These are phyloP conservation scores for Pestalotiopsis sp. DNA, from an alignment of 2,329 filamentous ascomycete genomes.

Conservation along the genomic window DNA sequence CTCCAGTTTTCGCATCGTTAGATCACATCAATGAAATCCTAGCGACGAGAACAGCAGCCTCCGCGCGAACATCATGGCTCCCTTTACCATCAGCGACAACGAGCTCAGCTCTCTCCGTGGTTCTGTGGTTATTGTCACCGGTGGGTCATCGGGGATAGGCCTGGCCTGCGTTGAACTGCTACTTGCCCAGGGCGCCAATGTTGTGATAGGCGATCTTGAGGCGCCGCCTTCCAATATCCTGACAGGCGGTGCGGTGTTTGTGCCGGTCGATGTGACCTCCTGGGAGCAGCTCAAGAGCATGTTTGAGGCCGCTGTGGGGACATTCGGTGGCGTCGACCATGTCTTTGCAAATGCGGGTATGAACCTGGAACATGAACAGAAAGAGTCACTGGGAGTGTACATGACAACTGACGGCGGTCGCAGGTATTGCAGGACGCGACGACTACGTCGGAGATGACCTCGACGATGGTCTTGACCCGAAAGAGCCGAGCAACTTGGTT, in stretches of 20 bases:
- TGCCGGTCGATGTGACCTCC: not conserved
- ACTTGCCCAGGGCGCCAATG: not conserved
- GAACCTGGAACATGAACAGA: not conserved
- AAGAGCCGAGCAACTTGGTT: not conserved
- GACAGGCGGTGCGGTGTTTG: not conserved
- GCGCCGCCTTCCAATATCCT: not conserved
- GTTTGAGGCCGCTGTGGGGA: not conserved
- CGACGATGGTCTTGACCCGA: not conserved
- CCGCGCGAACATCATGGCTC: not conserved
- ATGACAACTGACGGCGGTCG: not conserved
- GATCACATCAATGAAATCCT: not conserved
- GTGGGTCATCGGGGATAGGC: not conserved
- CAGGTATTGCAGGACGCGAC: not conserved
- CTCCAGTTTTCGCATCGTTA: not conserved
- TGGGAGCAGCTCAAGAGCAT: not conserved
- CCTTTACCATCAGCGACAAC: not conserved
- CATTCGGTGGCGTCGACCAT: not conserved
- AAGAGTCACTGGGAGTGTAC: not conserved
- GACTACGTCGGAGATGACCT: not conserved
- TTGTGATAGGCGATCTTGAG: not conserved
- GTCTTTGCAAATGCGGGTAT: constrained; percentile 2
- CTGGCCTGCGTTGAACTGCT: not conserved
- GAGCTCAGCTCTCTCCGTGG: not conserved
- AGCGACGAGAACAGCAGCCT: not conserved
- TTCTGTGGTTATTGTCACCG: not conserved